Evolutionary conservation across 768 basidiomycete species (phyloP), one percentile per base, ranked within the genome.

Genomic region (Suillus subalutaceus): DNA sequence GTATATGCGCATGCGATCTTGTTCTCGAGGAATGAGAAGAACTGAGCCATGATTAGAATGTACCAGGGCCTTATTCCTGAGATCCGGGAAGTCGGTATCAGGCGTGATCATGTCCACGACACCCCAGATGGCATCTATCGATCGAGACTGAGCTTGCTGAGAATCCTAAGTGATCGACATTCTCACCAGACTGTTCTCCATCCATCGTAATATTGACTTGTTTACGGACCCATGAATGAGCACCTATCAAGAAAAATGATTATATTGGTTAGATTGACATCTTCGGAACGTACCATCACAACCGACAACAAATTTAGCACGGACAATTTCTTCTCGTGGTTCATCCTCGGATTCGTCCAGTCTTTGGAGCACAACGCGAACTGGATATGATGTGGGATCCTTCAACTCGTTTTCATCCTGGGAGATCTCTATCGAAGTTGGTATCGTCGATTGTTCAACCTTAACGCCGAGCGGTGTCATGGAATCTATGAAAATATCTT

Each of bases 151-250:
- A 40, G 44, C 12, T 37, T 20, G 55, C 6, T 18, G 38, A 38
- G 12, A 44, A 66, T 40, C n/a, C 13, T 4, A 38, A 15, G 32
- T 30, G 40, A 50, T 38, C 23, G 38, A 23, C 15, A 3, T 64
- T 69, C 63, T 72, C 68, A 76, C 83, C 81, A 12, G 74, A 82
- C 67, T 91, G 88, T 73, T 93, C 91, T 7, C 93, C 93, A 67
- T 92, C 86, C 90, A 94, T 90, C 5, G 78, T 73, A 61, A 94
- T 88, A 9, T 81, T 80, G 12, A 92, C 78, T 0, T 77, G 64
- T 66, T 90, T 92, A 30, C 93, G 85, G 35, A 93, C 89, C 91
- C 91, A 93, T 10, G 91, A 93, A 76, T 93, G 92, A 0, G 91
- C 92, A 5, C 91, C 90, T 91, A 69, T 46, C 56, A 16, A 60